Evolutionary conservation across 2,329 filamentous ascomycete species (phyloP), one percentile per base, ranked within the genome.

Genomic region (Epichloe brachyelytri): DNA sequence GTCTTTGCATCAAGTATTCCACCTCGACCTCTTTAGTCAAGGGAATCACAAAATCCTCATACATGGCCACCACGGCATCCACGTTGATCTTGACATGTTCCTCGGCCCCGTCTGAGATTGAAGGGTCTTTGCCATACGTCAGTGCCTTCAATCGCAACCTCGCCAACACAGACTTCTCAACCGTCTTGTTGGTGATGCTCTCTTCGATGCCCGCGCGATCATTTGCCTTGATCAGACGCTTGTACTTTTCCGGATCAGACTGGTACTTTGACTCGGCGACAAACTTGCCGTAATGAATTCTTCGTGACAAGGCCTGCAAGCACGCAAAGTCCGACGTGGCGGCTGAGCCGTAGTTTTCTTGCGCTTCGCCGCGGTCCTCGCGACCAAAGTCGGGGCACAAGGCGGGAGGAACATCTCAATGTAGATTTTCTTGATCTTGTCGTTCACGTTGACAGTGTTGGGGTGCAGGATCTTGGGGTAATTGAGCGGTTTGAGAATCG

Each of bases 1-100:
- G 72, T 56, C 93, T 79, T 69, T 97, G 88, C 88, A 98, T 95
- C 59, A 98, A 74, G 66, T 98, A 98, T 61, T 98, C 93, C 10
- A 98, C 89, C 74, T 98, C 93, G 40, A 98, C 91, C 56, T 89
- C 85, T 69, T 98, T 98, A n/a, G 93, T 98, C 66, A 97, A 70
- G 0, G 93, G 93, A 59, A 98, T 98, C 54, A 98, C 90, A 69
- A 86, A 87, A 66, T 95, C 80, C 76, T 82, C 81, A 71, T 95
- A 95, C 85, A 95, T 91, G 56, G 78, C 76, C 48, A 95, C 88
- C 22, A 95, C 88, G 1, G 90, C 90, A 54, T 97, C 88, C 2
- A 86, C 87, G 63, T 97, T 83, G 62, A 98, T 94, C 77, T 97
- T 97, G 57, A 73, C 75, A 51, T 75, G 72, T n/a, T 74, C 76